A percentile compares a stretch with the other conserved stretches of the same genome.
Conservation (phyloP, 495 filamentous ascomycete species). For the Aspergillus ostianus region DNA sequence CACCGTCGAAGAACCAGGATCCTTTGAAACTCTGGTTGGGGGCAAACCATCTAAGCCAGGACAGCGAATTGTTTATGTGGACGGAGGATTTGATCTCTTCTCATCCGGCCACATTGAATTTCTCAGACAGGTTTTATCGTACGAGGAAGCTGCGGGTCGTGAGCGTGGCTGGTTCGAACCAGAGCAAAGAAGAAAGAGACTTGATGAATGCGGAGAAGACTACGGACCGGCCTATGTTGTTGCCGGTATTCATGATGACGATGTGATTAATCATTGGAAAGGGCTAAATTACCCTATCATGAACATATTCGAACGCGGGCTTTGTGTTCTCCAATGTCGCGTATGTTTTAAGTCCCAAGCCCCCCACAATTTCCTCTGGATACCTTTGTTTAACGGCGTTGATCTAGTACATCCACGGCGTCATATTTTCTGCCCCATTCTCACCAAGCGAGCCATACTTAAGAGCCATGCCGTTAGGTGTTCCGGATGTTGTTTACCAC, state of each 20-base stretch:
- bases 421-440: slow-evolving; percentile 88
- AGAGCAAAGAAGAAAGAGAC: slow-evolving; percentile 56
- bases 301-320: slow-evolving; percentile 94
- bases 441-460: slow-evolving; percentile 75
- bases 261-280: slow-evolving; percentile 92
- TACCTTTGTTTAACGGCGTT: slow-evolving; percentile 23
- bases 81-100: slow-evolving; percentile 96
- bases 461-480: slow-evolving; percentile 68
- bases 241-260: slow-evolving; percentile 89
- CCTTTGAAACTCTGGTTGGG: slow-evolving; percentile 61
- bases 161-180: slow-evolving; percentile 71
- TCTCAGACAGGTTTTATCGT: slow-evolving; percentile 66
- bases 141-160: slow-evolving; percentile 65
- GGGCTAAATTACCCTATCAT: slow-evolving; percentile 98
- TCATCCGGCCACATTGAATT: slow-evolving; percentile 97
- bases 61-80: slow-evolving; percentile 89
- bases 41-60: slow-evolving; percentile 68
- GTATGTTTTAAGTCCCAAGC: slow-evolving; percentile 47
- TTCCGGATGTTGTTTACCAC: slow-evolving; percentile 84
- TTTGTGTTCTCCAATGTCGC: slow-evolving; percentile 92
- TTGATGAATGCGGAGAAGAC: slow-evolving; percentile 60
- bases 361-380: background rate
- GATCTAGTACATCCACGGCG: slow-evolving; percentile 74
- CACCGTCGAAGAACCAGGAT: slow-evolving; percentile 49
- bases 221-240: slow-evolving; percentile 82